A percentile compares a stretch with the other conserved stretches of the same genome.
These are phyloP conservation scores for Alopecurus myosuroides DNA, from an alignment of 176 grass and related monocot genomes.

Conservation along the genomic window DNA sequence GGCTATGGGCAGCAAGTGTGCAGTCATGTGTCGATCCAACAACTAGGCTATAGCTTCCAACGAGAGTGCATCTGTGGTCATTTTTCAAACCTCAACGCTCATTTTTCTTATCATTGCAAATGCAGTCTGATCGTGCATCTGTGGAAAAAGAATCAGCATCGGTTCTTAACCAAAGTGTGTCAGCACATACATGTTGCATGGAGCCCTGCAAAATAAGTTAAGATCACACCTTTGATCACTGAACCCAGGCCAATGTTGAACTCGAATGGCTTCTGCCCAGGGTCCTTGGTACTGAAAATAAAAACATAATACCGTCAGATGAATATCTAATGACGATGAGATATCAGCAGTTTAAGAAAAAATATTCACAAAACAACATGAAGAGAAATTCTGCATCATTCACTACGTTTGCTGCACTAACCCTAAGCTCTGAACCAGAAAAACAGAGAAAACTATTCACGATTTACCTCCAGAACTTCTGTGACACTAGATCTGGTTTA, in stretches of 20 bases:
- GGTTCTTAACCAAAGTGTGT: too few species aligned
- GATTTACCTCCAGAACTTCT: constrained; percentile 95
- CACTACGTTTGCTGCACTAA: not conserved
- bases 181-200: too few species aligned
- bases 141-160: too few species aligned
- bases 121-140: too few species aligned
- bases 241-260: constrained; percentile 69
- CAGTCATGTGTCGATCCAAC: too few species aligned
- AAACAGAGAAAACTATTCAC: constrained; percentile 4
- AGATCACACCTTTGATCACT: constrained; percentile 97
- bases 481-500: constrained; percentile 9
- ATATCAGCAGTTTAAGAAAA: not conserved
- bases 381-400: not conserved
- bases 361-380: not conserved
- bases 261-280: constrained; percentile 73
- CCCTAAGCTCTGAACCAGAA: not conserved
- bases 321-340: not conserved
- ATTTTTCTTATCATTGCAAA: too few species aligned
- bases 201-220: too few species aligned
- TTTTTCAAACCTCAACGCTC: too few species aligned
- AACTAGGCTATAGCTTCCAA: too few species aligned
- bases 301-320: not conserved
- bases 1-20: too few species aligned
- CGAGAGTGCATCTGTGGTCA: too few species aligned
- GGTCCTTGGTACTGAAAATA: constrained; percentile 80